These are phyloP conservation scores for Tulasnella sp. DNA, from an alignment of 768 basidiomycete genomes.

Conservation along the genomic window DNA sequence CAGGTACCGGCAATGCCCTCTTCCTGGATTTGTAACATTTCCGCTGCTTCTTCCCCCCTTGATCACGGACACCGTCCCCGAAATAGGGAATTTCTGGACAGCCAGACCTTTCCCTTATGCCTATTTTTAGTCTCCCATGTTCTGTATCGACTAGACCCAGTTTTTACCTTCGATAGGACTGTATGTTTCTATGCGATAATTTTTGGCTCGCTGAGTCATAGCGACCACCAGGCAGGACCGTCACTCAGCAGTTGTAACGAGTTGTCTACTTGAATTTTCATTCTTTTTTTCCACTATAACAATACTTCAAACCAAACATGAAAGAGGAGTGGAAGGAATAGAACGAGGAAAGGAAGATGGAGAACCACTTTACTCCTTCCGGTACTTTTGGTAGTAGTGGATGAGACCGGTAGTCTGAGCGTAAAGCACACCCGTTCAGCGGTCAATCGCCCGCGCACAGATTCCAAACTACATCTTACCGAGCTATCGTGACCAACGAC, in stretches of 20 bases:
- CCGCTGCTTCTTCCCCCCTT: too few species aligned
- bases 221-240: background rate
- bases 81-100: too few species aligned
- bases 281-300: background rate
- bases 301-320: background rate
- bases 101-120: background rate
- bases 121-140: too few species aligned
- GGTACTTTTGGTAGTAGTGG: constrained; percentile 90
- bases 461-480: constrained; percentile 36
- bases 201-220: too few species aligned
- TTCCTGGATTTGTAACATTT: background rate
- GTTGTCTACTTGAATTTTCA: background rate
- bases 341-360: background rate
- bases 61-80: too few species aligned
- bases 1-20: background rate
- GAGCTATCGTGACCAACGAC: constrained; percentile 89
- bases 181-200: too few species aligned
- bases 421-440: constrained; percentile 4
- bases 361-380: constrained; percentile 37
- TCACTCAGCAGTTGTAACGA: background rate
- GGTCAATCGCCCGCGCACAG: constrained; percentile 21
- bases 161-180: too few species aligned
- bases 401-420: constrained; percentile 88
- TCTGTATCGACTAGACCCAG: too few species aligned
- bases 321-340: background rate